phyloP scores from a whole-genome alignment of 1,284 basidiomycete species.

The Moesziomyces parantarcticus region DNA sequence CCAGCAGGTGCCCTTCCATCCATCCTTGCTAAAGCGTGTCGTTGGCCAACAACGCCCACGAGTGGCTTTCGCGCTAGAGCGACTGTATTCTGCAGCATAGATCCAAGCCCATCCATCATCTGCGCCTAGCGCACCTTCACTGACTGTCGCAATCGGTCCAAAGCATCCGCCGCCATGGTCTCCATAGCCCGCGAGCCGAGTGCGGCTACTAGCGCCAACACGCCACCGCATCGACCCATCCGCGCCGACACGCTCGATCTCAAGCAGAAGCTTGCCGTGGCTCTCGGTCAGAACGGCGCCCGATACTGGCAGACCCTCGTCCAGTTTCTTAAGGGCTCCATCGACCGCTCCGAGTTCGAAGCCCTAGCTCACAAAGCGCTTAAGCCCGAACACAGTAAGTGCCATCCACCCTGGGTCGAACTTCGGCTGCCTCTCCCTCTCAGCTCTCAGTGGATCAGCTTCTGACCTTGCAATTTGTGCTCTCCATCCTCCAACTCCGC shows the following conservation, averaged over 20 bases:
- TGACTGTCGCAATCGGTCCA: conserved; percentile 19
- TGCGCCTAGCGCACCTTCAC: conserved; percentile 4
- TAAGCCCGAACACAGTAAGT: conserved; percentile 59
- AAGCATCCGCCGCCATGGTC: conserved; percentile 33
- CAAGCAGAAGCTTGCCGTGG: conserved; percentile 60
- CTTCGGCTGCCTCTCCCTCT: background rate
- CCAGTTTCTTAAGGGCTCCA: conserved; percentile 67
- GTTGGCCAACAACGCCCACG: background rate
- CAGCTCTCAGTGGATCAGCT: no score
- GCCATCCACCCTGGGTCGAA: background rate
- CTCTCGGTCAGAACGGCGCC: conserved; percentile 59
- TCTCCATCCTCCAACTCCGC: background rate
- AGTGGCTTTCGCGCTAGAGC: background rate
- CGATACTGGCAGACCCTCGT: conserved; percentile 69
- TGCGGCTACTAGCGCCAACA: conserved; percentile 30
- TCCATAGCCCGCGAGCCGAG: conserved; percentile 37
- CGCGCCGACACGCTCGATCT: conserved; percentile 61
- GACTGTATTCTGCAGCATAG: background rate
- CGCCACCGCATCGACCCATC: conserved; percentile 41
- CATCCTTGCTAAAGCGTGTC: no score
- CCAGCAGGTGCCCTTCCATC: no score
- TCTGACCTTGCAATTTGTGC: background rate
- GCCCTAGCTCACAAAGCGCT: conserved; percentile 55
- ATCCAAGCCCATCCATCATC: conserved; percentile 1
- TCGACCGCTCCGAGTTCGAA: conserved; percentile 68